These are phyloP conservation scores for Hypoxylon sp. DNA, from an alignment of 2,329 filamentous ascomycete genomes.

Conservation along the genomic window DNA sequence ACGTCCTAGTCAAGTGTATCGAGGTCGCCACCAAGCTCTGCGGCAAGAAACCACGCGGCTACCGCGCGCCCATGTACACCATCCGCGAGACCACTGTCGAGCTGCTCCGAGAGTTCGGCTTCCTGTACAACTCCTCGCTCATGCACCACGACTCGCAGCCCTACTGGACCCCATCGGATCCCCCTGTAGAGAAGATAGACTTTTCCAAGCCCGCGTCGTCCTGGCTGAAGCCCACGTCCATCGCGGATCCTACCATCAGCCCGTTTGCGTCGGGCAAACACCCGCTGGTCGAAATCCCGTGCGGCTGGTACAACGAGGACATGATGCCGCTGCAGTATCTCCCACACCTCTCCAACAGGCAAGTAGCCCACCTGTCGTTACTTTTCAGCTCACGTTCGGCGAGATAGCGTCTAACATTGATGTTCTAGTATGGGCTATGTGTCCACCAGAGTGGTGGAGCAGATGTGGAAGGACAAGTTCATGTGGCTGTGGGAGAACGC, in stretches of 20 bases:
- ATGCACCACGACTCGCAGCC: background rate
- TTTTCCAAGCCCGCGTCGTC: background rate
- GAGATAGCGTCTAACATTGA: background rate
- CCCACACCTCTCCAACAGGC: background rate
- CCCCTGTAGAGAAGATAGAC: background rate
- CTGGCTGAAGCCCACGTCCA: background rate
- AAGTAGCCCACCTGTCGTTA: background rate
- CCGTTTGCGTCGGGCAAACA: background rate
- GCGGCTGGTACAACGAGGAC: background rate
- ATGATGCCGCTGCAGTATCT: background rate
- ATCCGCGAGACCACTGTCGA: background rate
- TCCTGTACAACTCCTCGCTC: background rate
- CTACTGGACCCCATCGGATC: background rate
- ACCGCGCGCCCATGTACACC: background rate
- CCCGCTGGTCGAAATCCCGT: background rate
- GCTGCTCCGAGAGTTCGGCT: background rate
- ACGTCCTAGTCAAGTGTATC: background rate
- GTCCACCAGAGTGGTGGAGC: background rate
- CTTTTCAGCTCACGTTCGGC: background rate
- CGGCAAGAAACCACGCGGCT: background rate
- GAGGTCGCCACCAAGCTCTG: background rate
- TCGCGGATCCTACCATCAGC: background rate
- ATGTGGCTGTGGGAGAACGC: background rate
- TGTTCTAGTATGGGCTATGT: background rate
- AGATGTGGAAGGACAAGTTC: background rate